Percentiles rank a stretch among this genome's conserved stretches.
Evolutionary conservation across 352 stramenopile species (phyloP).

Genomic region (Elongisporangium senticosum): DNA sequence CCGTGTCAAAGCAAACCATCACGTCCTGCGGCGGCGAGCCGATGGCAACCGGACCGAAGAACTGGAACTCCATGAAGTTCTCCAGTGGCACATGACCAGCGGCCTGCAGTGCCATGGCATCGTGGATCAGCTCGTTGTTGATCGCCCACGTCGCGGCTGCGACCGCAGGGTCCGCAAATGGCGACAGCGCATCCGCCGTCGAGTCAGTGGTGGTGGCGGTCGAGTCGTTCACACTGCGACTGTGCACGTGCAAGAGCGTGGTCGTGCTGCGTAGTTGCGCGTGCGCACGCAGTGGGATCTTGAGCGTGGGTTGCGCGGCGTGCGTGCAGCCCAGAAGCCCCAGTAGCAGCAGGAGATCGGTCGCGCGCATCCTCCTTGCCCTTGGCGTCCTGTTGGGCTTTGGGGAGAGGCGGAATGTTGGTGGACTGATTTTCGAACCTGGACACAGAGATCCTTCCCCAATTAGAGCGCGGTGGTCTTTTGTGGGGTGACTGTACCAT

Average conservation of each 20-base stretch:
- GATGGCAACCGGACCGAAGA: conserved; percentile 61
- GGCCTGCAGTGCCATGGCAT: conserved; percentile 20
- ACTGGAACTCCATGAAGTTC: conserved; percentile 86
- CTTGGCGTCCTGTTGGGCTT: neutral
- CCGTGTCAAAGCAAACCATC: conserved; percentile 79
- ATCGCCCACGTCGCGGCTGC: neutral
- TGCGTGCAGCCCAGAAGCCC: neutral
- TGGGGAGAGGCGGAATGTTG: neutral
- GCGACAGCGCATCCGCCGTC: conserved; percentile 1
- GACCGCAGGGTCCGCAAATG: neutral
- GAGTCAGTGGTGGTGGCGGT: conserved; percentile 2
- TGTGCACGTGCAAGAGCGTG: conserved; percentile 36
- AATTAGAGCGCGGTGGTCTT: neutral
- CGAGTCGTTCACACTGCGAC: conserved; percentile 15
- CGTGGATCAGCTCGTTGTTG: conserved; percentile 18
- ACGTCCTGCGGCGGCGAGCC: conserved; percentile 65
- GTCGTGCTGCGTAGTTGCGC: conserved; percentile 18
- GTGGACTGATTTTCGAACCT: neutral
- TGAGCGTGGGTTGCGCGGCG: conserved; percentile 17
- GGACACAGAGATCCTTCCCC: neutral
- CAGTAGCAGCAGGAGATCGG: conserved; percentile 1
- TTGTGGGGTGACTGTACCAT: too few relatives aligned
- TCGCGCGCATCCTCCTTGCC: neutral
- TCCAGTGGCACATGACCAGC: conserved; percentile 48
- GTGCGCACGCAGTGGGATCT: conserved; percentile 31